phyloP scores from a whole-genome alignment of 345 rosid genomes.

The Citrus maxima region DNA sequence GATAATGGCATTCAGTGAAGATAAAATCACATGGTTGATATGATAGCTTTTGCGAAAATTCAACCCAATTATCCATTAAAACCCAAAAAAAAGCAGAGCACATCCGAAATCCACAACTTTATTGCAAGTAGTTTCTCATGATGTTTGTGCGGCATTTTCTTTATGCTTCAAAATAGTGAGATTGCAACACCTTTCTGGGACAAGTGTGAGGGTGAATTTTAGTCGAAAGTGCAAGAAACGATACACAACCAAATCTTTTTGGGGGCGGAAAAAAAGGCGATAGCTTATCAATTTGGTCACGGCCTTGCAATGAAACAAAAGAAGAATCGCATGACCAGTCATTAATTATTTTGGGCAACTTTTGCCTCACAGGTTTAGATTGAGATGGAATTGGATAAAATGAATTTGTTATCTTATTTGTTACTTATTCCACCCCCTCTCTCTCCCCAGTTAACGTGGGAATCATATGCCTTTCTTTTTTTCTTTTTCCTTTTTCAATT shows the following conservation, averaged over 20 bases:
- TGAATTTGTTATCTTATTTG: background rate
- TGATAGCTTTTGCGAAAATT: background rate
- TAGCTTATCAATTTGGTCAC: conserved; percentile 15
- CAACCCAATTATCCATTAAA: background rate
- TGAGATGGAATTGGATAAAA: conserved; percentile 16
- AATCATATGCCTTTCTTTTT: background rate
- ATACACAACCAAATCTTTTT: background rate
- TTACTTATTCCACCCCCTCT: background rate
- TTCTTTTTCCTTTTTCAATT: background rate
- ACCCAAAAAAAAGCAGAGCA: background rate
- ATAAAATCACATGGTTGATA: background rate
- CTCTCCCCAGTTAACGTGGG: background rate
- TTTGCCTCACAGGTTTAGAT: conserved; percentile 8
- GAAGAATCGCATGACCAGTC: conserved; percentile 12
- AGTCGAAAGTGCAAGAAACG: background rate
- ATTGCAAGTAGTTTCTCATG: background rate
- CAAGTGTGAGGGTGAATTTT: conserved; percentile 14
- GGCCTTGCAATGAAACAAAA: background rate
- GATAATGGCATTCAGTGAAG: background rate
- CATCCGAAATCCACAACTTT: conserved; percentile 4
- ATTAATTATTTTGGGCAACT: conserved; percentile 4
- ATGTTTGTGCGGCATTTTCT: background rate
- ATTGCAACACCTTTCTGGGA: conserved; percentile 1
- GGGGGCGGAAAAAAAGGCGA: background rate
- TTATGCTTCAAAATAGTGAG: background rate